These are phyloP conservation scores for Paulownia fortunei DNA, from an alignment of 257 asterid species.

Conservation along the genomic window DNA sequence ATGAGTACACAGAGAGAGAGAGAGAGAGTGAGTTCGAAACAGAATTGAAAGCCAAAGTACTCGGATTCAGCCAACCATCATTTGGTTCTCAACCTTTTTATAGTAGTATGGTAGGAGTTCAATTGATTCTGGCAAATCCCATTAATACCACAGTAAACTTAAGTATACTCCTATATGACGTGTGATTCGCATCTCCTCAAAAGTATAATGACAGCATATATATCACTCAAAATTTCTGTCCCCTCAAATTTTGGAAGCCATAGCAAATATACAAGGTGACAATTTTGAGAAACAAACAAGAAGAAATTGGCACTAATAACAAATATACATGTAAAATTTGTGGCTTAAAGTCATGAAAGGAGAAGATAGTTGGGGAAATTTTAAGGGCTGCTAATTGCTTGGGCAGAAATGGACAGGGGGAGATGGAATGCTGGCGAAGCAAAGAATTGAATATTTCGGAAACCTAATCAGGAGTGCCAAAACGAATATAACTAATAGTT, in stretches of 20 bases:
- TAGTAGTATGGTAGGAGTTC: neutral
- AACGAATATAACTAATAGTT: neutral
- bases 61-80: slow-evolving; percentile 7
- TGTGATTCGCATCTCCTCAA: slow-evolving; percentile 7
- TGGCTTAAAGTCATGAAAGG: neutral
- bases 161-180: slow-evolving; percentile 12
- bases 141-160: neutral
- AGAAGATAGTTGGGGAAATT: neutral
- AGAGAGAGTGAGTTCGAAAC: neutral
- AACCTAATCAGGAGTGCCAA: neutral
- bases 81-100: neutral
- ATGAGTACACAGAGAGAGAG: slow-evolving; percentile 24
- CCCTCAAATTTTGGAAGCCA: neutral
- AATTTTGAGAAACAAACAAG: no score
- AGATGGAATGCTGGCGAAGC: neutral
- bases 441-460: neutral
- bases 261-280: neutral
- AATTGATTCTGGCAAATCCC: neutral
- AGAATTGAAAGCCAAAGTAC: neutral
- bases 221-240: neutral
- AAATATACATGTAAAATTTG: neutral
- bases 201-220: neutral
- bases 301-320: neutral
- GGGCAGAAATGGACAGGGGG: neutral
- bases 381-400: slow-evolving; percentile 6